Conservation (phyloP, 306 rosid genomes). For the Trichosanthes cucumerina region DNA sequence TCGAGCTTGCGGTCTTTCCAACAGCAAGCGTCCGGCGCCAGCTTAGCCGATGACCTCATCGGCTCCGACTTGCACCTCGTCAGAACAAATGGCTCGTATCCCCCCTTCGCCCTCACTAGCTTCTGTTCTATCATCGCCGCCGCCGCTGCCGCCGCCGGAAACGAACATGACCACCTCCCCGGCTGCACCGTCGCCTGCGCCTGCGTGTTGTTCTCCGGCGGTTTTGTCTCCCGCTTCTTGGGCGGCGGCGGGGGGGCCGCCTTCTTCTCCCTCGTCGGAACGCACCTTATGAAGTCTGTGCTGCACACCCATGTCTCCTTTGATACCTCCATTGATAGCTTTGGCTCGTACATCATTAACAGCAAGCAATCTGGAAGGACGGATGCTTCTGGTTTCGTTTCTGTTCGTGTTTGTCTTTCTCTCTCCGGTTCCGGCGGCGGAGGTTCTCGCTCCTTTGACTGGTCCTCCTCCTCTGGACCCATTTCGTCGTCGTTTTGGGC, state of each 20-base stretch:
- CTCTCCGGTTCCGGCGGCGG: conserved; percentile 3
- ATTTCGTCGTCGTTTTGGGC: neutral
- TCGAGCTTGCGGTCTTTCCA: conserved; percentile 77
- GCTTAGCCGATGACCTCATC: conserved; percentile 53
- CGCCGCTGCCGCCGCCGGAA: conserved; percentile 36
- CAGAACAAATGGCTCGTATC: conserved; percentile 74
- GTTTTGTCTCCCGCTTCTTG: conserved; percentile 31
- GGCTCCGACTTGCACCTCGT: conserved; percentile 98
- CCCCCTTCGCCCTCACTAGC: conserved; percentile 46
- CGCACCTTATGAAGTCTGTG: conserved; percentile 68
- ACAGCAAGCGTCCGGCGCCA: conserved; percentile 63
- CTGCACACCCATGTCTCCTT: conserved; percentile 92
- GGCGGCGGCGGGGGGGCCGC: conserved; percentile 14
- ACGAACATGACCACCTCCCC: conserved; percentile 68
- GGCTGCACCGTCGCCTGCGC: conserved; percentile 37
- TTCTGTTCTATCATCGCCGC: conserved; percentile 70
- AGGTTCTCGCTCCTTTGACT: conserved; percentile 26
- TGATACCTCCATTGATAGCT: conserved; percentile 95
- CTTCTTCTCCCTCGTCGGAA: conserved; percentile 48
- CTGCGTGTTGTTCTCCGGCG: conserved; percentile 1
- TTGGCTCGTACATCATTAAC: conserved; percentile 95
- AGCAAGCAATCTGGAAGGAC: conserved; percentile 74
- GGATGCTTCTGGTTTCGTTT: conserved; percentile 9
- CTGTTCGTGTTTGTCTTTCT: neutral
- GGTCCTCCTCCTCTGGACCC: neutral